Percentiles rank a stretch among this genome's conserved stretches.
Evolutionary conservation across 2,329 filamentous ascomycete species (phyloP).

Genomic region (Ophiostoma sp.): DNA sequence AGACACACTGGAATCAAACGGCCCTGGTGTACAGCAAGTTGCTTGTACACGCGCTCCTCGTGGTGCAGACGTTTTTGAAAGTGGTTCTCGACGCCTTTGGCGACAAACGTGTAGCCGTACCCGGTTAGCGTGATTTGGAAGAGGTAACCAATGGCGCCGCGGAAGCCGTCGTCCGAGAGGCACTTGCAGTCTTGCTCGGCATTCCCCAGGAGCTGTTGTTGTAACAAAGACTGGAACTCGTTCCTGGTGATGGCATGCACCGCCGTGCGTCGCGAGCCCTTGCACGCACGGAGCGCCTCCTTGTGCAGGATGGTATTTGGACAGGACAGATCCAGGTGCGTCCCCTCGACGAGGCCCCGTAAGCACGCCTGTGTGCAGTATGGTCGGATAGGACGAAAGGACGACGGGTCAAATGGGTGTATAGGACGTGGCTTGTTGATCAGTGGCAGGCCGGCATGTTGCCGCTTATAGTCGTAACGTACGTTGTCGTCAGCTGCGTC

Average conservation of each 20-base stretch:
- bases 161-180: conserved; percentile 7
- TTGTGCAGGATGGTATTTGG: conserved; percentile 19
- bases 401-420: conserved; percentile 20
- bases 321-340: conserved; percentile 16
- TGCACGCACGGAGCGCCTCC: not conserved
- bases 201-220: conserved; percentile 21
- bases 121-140: conserved; percentile 25
- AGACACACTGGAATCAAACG: conserved; percentile 22
- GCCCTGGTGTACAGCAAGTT: conserved; percentile 19
- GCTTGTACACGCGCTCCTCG: conserved; percentile 23
- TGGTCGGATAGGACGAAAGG: conserved; percentile 10
- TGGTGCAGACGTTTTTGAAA: conserved; percentile 10
- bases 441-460: not conserved
- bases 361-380: conserved; percentile 26
- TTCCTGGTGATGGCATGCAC: conserved; percentile 17
- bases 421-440: not conserved
- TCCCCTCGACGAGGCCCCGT: conserved; percentile 17
- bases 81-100: conserved; percentile 21
- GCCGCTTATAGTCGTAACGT: no score
- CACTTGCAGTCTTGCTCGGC: conserved; percentile 21
- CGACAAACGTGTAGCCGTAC: conserved; percentile 24
- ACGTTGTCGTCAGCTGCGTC: not conserved
- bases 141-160: conserved; percentile 23
- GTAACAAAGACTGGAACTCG: conserved; percentile 18
- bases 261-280: not conserved